A percentile compares a stretch with the other conserved stretches of the same genome.
These are phyloP conservation scores for Paralagenidium karlingii DNA, from an alignment of 352 stramenopile species.

Conservation along the genomic window DNA sequence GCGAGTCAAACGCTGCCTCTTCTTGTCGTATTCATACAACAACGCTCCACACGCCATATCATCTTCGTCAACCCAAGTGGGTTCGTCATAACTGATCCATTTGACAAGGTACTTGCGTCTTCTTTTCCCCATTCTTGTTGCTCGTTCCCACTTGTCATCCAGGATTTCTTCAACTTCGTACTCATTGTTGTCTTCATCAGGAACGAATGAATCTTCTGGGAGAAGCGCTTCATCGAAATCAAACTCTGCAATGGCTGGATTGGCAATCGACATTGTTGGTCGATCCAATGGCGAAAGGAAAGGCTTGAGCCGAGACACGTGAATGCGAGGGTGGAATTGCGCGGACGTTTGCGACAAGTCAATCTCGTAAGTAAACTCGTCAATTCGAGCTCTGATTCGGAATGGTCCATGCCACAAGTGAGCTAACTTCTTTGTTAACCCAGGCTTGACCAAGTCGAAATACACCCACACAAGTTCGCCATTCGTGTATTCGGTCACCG, in stretches of 20 bases:
- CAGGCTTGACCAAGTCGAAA: constrained; percentile 7
- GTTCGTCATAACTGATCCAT: constrained; percentile 8
- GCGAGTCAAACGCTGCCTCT: not conserved
- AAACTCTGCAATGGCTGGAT: too few species aligned
- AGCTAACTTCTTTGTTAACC: constrained; percentile 7
- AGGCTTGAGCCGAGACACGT: constrained; percentile 2
- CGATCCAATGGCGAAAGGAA: constrained; percentile 1
- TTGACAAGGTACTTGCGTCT: constrained; percentile 5
- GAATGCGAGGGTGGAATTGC: not conserved
- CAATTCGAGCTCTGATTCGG: not conserved
- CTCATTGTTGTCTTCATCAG: not conserved
- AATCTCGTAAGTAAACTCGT: not conserved
- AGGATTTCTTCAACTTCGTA: constrained; percentile 7
- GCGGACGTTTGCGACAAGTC: constrained; percentile 3
- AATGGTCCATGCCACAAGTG: constrained; percentile 14
- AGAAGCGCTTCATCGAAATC: constrained; percentile 7
- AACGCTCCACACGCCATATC: constrained; percentile 4
- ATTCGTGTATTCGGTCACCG: too few species aligned
- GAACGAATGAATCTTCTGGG: constrained; percentile 9
- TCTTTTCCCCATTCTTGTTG: not conserved
- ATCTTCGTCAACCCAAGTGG: constrained; percentile 4
- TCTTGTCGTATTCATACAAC: constrained; percentile 5
- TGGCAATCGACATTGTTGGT: too few species aligned
- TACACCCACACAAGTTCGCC: constrained; percentile 19
- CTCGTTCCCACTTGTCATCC: too few species aligned